Evolutionary conservation across 441 rosid species (phyloP), one percentile per base, ranked within the genome.

Genomic region (Erodium texanum): DNA sequence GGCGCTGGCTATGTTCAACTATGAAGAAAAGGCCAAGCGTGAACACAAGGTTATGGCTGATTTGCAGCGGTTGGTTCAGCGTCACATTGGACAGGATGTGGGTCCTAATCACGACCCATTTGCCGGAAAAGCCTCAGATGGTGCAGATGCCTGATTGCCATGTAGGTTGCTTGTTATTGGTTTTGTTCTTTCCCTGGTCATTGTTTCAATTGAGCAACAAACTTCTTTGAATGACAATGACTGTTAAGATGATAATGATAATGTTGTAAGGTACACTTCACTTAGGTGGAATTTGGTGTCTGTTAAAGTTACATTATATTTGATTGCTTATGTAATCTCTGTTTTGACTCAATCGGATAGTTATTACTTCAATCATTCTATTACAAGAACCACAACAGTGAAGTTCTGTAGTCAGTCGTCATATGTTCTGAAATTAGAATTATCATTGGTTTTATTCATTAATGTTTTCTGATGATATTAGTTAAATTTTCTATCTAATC

Each of bases 31-130:
- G 82, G 85, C 96, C 0, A 93, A 93, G 76, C 88, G 98, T 0
- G 97, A 90, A 79, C 90, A 86, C 75, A 93, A 93, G 85, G 97
- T 93, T 70, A 93, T 89, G 98, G 86, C 96, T 71, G 97, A 88
- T 81, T 80, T 92, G 78, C 91, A 85, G 73, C 77, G 98, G 76
- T 85, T 87, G 70, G 97, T 90, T 76, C 97, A 90, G 71, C 95
- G 96, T 14, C 98, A 89, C 75, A 90, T 93, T 78, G 98, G 96
- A 54, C 86, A 90, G 80, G 97, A 93, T 69, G 84, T 89, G 29
- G 95, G 92, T 56, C 97, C 98, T 68, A 81, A 81, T 36, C 98
- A 93, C 63, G 91, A 93, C 68, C 98, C 97, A 43, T 93, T 90
- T 69, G 93, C 81, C 68, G 80, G 74, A 27, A 90, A 93, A 70